phyloP scores from a whole-genome alignment of 768 basidiomycete genomes.

The Kockovaella imperatae region DNA sequence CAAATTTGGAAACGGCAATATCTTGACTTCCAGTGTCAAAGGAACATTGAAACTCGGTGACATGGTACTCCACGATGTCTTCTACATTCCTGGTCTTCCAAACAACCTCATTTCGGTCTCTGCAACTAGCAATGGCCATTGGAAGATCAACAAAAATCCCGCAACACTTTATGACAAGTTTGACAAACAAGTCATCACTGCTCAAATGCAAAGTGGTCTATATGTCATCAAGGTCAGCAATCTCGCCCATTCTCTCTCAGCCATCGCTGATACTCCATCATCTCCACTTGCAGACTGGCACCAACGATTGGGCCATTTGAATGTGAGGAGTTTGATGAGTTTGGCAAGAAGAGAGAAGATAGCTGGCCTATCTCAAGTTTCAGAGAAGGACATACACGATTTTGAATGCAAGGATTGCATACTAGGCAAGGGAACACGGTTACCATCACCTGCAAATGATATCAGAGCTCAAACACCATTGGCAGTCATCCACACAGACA shows the following conservation, averaged over 20 bases:
- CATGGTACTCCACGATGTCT: not conserved
- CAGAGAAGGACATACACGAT: not conserved
- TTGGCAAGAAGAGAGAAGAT: no score
- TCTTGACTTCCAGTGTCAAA: not conserved
- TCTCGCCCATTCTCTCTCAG: no score
- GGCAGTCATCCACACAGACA: slow-evolving; percentile 1
- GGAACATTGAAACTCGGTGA: not conserved
- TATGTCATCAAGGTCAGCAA: no score
- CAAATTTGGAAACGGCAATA: not conserved
- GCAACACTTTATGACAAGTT: not conserved
- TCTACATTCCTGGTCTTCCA: not conserved
- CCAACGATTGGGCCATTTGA: no score
- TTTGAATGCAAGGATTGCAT: slow-evolving; percentile 4
- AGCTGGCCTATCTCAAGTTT: no score
- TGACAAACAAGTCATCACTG: no score
- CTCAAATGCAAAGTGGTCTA: no score
- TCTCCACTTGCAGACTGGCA: no score
- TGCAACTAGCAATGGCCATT: not conserved
- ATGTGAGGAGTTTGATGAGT: no score
- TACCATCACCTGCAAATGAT: not conserved
- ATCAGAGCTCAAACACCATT: not conserved
- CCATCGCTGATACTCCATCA: no score
- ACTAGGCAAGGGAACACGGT: not conserved
- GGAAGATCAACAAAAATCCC: not conserved
- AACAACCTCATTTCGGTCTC: not conserved